A percentile compares a stretch with the other conserved stretches of the same genome.
These are phyloP conservation scores for Sanghuangporus sanghuang DNA, from an alignment of 1,284 basidiomycete genomes.

Conservation along the genomic window DNA sequence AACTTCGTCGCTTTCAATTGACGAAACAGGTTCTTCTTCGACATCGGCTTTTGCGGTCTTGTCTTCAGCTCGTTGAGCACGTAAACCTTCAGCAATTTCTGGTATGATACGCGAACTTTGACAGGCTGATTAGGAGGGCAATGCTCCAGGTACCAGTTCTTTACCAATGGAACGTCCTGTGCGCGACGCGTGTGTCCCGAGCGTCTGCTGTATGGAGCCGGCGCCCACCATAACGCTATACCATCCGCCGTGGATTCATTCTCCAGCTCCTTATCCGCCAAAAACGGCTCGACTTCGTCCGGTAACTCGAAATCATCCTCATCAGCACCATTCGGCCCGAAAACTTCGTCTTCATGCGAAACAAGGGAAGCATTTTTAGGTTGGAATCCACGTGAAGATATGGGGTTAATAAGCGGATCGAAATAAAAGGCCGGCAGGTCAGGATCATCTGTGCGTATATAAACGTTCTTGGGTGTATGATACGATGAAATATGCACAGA, in stretches of 20 bases:
- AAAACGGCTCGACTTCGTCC: conserved; percentile 78
- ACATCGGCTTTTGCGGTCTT: conserved; percentile 91
- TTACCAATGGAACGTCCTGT: conserved; percentile 93
- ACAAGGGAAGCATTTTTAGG: conserved; percentile 81
- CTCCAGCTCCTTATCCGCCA: conserved; percentile 78
- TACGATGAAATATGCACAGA: conserved; percentile 91
- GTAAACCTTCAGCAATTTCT: conserved; percentile 96
- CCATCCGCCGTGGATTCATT: conserved; percentile 94
- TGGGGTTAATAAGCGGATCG: conserved; percentile 96
- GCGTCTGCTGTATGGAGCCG: conserved; percentile 91
- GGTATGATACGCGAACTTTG: conserved; percentile 98
- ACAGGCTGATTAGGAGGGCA: conserved; percentile 95
- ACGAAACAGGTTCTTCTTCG: conserved; percentile 95
- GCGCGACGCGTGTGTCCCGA: conserved; percentile 92
- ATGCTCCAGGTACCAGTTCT: conserved; percentile 98
- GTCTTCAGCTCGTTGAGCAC: conserved; percentile 93
- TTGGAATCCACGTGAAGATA: conserved; percentile 81
- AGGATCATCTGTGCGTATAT: conserved; percentile 98
- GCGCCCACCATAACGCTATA: conserved; percentile 98
- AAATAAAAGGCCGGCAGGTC: conserved; percentile 99
- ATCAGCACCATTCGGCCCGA: conserved; percentile 81
- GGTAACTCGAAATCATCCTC: conserved; percentile 89
- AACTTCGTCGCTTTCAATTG: conserved; percentile 98
- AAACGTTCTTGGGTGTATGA: conserved; percentile 95
- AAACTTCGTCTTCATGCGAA: conserved; percentile 88